Evolutionary conservation across 805 yeast species (phyloP), one percentile per base, ranked within the genome.

Genomic region (Candida tammaniensis): DNA sequence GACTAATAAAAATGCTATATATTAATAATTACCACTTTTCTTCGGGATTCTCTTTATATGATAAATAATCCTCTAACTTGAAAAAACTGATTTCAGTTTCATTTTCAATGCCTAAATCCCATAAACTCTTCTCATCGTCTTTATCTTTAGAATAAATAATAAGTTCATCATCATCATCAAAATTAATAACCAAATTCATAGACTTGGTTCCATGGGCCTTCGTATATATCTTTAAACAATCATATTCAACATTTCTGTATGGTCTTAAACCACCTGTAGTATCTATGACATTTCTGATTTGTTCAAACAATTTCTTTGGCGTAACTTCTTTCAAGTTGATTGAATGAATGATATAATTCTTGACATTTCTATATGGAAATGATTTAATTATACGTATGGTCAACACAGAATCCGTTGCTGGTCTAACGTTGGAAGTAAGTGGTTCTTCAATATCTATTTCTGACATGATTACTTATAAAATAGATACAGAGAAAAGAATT

Each of bases 181-280:
- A 74, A 55, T 93, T 93, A 43, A 93, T 84, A 30, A 88, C 93
- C 46, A 93, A 69, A 53, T 93, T 88, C 78, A 88, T 83, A 2
- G 96, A 86, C 61, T 93, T 93, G 19, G 95, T 76, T 9, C 94
- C 93, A 57, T 91, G 98, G 0, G 98, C 98, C 54, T 87, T 88
- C 18, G 96, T 84, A 61, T 93, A 93, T 5, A 93, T 72, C 58
- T 93, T 93, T 37, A 91, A 56, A 0, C 89, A 69, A 52, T 91
- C 85, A 43, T 78, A 84, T 0, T 61, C 67, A 7, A 86, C 85
- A 40, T 72, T 84, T 51, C 97, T 72, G 58, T 79, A 89, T 2
- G 98, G 95, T 50, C 96, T 72, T 39, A 80, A 75, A 0, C 76
- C 78, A 5, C 93, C 87, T 10, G 77, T 70, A 4, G 82, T 73